Base-by-base conservation (phyloP, 495 filamentous ascomycete species). In the Collariella sp. region DNA sequence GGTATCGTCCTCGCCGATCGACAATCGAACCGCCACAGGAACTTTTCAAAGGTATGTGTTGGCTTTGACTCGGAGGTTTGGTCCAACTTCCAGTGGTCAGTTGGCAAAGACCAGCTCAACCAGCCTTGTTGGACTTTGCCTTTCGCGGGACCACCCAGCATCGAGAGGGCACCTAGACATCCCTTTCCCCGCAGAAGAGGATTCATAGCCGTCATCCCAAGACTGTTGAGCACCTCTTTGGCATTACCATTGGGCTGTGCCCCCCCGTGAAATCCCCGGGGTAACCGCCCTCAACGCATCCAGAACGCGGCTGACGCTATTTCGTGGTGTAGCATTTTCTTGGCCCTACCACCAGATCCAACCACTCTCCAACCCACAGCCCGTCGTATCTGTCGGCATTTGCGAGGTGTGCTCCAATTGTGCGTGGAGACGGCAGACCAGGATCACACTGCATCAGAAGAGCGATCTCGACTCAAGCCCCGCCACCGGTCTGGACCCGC, bases 381-480 rank as follows among this genome's bases (percentile, higher is more conserved):
- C n/a, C 15, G 19, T 39, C 34, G 41, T 46, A 45, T 46, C 20
- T 15, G 34, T 24, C 50, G 50, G 31, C 33, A 36, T 39, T 53
- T 31, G 20, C 41, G 19, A 53, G 26, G 20, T 26, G 53, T 19
- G 35, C 12, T 43, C 41, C 19, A 7, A 46, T 22, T 46, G 29
- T 48, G 55, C 48, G 55, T 57, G 55, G 55, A 58, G 45, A 41
- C 43, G 7, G 31, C 20, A 38, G 50, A 53, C 55, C 48, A 52
- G 26, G 42, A 45, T 42, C 47, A n/a, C 33, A 42, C 36, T 48
- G 48, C 55, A 47, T 48, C 48, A 39, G 55, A 45, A 47, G 58
- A 61, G 36, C 50, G 56, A 64, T 64, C 63, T 67, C 62, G 65
- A 67, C 65, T 67, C 63, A 56, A 40, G 55, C 40, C 42, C 53